Evolutionary conservation across 805 yeast species (phyloP).

Genomic region (Ogataea chonburiensis): DNA sequence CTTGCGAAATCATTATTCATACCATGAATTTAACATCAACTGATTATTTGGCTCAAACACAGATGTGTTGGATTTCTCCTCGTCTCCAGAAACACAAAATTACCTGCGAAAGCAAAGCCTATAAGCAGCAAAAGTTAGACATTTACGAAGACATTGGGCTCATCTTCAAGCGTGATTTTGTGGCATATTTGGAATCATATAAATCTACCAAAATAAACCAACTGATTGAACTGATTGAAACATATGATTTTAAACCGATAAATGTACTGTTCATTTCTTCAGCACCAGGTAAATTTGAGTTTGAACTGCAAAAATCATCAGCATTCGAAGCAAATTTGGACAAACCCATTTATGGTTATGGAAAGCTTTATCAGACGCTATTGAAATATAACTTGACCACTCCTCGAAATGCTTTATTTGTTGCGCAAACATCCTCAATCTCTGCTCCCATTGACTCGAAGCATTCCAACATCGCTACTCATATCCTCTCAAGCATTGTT

Average conservation of each 20-base stretch:
- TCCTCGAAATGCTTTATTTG: conserved; percentile 28
- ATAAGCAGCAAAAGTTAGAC: conserved; percentile 7
- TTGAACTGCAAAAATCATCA: conserved; percentile 11
- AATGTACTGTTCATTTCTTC: conserved; percentile 57
- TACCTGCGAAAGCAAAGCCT: conserved; percentile 1
- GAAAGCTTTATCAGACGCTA: conserved; percentile 43
- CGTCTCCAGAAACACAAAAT: conserved; percentile 20
- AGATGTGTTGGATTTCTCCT: conserved; percentile 67
- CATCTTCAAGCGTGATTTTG: conserved; percentile 45
- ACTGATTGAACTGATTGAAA: conserved; percentile 32
- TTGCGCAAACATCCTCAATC: conserved; percentile 50
- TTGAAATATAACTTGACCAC: conserved; percentile 33
- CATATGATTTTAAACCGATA: conserved; percentile 45
- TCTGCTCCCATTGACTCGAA: conserved; percentile 42
- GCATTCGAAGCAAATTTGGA: conserved; percentile 13
- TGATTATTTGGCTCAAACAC: conserved; percentile 60
- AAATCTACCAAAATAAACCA: conserved; percentile 27
- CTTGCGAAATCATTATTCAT: conserved; percentile 53
- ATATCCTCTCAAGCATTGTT: conserved; percentile 46
- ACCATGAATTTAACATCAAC: conserved; percentile 56
- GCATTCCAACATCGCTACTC: conserved; percentile 43
- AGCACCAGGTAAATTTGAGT: conserved; percentile 43
- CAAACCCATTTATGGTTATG: conserved; percentile 42
- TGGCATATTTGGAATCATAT: conserved; percentile 46
- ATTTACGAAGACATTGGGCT: conserved; percentile 19